Evolutionary conservation across 73 alveolate genomes (phyloP).

Genomic region (Symbiodinium natans): DNA sequence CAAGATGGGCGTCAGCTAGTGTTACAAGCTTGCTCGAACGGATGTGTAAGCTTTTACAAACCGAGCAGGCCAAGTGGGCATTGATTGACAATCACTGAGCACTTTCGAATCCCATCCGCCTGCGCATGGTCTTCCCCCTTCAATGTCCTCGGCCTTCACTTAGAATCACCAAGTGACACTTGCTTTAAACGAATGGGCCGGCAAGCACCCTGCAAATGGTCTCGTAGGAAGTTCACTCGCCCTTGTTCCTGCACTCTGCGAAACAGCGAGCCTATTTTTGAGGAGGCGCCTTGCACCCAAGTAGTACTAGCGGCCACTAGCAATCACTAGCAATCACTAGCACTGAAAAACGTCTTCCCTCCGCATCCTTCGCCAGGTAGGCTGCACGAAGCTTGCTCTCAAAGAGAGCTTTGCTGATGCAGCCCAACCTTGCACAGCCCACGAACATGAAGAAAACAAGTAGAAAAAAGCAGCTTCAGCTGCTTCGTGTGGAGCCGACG

Average conservation of each 20-base stretch:
- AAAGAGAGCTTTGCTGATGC: constrained; percentile 31
- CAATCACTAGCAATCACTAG: too few species aligned
- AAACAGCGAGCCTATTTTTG: too few species aligned
- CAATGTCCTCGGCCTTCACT: background rate
- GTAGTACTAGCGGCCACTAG: too few species aligned
- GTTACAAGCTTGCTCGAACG: too few species aligned
- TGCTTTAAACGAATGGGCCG: background rate
- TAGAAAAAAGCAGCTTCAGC: too few species aligned
- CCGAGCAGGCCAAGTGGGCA: too few species aligned
- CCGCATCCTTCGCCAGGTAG: constrained; percentile 31
- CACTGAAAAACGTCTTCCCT: too few species aligned
- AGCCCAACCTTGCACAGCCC: background rate
- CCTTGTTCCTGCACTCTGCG: background rate
- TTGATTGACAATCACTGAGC: background rate
- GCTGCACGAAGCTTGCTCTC: constrained; percentile 37
- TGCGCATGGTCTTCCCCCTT: background rate
- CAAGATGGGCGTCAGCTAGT: too few species aligned
- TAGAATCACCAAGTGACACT: background rate
- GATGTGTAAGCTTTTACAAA: too few species aligned
- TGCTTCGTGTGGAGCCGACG: too few species aligned
- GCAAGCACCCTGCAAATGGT: constrained; percentile 12
- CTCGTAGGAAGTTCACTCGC: constrained; percentile 27
- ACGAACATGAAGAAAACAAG: background rate
- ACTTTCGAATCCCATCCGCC: background rate
- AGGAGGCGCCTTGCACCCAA: too few species aligned